Conservation (phyloP, 2,329 filamentous ascomycete genomes). For the Fusarium sp. region DNA sequence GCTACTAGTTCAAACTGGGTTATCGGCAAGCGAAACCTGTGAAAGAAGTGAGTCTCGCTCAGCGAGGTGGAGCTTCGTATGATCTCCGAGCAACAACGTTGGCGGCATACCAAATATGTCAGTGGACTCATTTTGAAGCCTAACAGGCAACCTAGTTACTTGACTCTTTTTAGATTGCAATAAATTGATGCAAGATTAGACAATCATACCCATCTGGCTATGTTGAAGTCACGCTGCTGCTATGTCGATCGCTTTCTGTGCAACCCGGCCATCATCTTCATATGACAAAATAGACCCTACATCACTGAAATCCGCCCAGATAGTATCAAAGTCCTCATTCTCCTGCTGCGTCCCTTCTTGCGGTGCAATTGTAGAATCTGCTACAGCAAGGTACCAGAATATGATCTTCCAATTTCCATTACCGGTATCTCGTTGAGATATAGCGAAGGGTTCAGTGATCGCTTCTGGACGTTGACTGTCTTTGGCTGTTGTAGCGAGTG, state of each 20-base stretch:
- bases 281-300: neutral
- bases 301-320: slow-evolving; percentile 1
- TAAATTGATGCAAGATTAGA: neutral
- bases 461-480: neutral
- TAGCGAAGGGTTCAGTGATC: slow-evolving; percentile 10
- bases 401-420: slow-evolving; percentile 9
- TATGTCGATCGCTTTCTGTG: neutral
- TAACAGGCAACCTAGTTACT: no score
- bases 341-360: slow-evolving; percentile 19
- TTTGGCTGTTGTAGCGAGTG: neutral
- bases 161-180: no score
- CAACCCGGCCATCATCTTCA: slow-evolving; percentile 4
- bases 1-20: neutral
- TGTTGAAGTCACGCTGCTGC: neutral
- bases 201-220: neutral
- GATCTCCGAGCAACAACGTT: neutral
- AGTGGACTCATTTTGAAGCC: no score
- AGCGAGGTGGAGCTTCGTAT: slow-evolving; percentile 9
- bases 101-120: neutral
- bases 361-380: slow-evolving; percentile 8
- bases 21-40: neutral
- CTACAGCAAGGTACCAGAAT: slow-evolving; percentile 21
- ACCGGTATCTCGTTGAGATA: slow-evolving; percentile 9
- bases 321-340: slow-evolving; percentile 16
- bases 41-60: slow-evolving; percentile 2